phyloP scores from a whole-genome alignment of 345 rosid species.

The Pelargonium nanum region DNA sequence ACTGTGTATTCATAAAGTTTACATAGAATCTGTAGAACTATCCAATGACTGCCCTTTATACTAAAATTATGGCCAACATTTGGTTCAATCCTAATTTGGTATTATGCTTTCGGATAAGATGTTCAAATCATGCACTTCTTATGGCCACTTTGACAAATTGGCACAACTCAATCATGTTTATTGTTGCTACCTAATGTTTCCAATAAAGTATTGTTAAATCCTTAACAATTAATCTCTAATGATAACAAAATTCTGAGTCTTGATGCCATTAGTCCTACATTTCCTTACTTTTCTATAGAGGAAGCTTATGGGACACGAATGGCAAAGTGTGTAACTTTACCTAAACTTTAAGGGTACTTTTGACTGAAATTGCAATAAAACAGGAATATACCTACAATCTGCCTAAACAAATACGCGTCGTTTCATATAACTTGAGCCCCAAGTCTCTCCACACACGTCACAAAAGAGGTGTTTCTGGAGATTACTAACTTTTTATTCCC shows the following conservation, averaged over 20 bases:
- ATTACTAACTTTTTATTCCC: background rate
- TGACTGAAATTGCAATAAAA: background rate
- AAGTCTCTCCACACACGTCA: constrained; percentile 13
- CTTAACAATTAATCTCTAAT: background rate
- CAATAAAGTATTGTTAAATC: background rate
- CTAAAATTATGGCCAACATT: background rate
- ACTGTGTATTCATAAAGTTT: too few species aligned
- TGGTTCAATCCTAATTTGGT: background rate
- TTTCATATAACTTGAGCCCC: constrained; percentile 26
- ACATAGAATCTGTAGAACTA: too few species aligned
- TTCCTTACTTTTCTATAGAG: too few species aligned
- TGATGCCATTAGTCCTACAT: too few species aligned
- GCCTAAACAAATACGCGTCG: constrained; percentile 8
- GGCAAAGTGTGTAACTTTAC: background rate
- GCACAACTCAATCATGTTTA: background rate
- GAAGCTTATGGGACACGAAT: background rate
- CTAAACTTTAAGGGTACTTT: background rate
- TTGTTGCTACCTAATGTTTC: background rate
- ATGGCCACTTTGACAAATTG: background rate
- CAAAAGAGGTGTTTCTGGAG: background rate
- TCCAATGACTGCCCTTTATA: too few species aligned
- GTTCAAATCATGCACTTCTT: background rate
- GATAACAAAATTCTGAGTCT: too few species aligned
- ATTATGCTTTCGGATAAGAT: background rate
- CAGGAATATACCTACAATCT: too few species aligned